Base-by-base conservation (phyloP, 495 filamentous ascomycete genomes). In the Delitschia confertaspora region DNA sequence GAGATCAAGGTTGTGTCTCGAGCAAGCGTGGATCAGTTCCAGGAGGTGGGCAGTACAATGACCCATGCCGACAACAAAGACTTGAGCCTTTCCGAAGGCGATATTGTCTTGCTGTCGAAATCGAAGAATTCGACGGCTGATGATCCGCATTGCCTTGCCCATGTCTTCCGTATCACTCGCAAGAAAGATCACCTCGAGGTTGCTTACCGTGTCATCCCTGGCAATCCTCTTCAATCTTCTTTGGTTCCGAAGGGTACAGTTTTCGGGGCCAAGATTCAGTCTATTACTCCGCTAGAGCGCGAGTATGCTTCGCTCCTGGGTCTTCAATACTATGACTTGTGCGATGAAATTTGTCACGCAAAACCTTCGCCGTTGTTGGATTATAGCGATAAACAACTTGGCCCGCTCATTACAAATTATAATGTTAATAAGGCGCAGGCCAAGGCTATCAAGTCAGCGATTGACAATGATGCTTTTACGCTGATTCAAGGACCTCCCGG, bases 401-500 rank as follows among this genome's bases (percentile, higher is more conserved):
- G 75, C 10, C 66, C 72, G 11, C 68, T 85, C 16, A 78, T 77
- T 58, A 63, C 73, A 16, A 83, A 82, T 47, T 96, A 95, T 60
- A 73, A 72, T 11, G 74, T 96, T 40, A 98, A 98, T 59, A 68
- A 66, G 29, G 89, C 88, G 3, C 91, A 98, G 57, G 85, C 88
- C n/a, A 86, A 83, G 51, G 91, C 91, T 22, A 81, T 98, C 49
- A 73, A 85, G 44, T 91, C 88, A 40, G 93, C 88, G 4, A 73
- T 87, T 23, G 87, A 89, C 51, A 95, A 95, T 52, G 88, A 95
- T 63, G 91, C 82, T 0, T 98, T 98, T 59, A 95, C 88, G 6
- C 70, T 98, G 36, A 84, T 98, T 43, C 91, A 98, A 64, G 91
- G 91, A 29, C 93, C 91, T 36, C 91, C 91, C 1, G 91, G 91